Evolutionary conservation across 2,329 filamentous ascomycete species (phyloP), one percentile per base, ranked within the genome.

Genomic region (Botrytis fragariae): DNA sequence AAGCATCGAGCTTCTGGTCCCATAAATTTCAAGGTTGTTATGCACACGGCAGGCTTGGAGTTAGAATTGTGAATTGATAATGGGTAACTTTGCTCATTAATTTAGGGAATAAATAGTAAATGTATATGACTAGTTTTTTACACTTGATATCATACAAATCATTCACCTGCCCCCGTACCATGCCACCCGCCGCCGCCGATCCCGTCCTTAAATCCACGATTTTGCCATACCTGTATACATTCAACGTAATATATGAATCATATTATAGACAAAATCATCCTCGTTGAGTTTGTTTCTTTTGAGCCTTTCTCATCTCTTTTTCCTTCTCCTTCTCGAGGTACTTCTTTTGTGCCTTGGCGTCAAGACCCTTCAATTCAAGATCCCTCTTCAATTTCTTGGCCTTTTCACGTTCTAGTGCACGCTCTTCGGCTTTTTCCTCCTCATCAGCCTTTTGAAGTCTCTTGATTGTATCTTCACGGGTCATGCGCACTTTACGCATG

Each of bases 351-450:
- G 92, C 92, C 83, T 95, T 94, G 72, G 93, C 92, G 79, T 91
- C 92, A 79, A 95, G 87, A 20, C 87, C 87, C 79, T 91, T 92
- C 76, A 96, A 87, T 81, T 95, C 90, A 77, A 91, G 90, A 79
- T 98, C 95, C 71, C 95, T 89, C 88, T 98, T 97, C 80, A 92
- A 90, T 85, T 98, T 97, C 84, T 92, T 95, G 82, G 91, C 85
- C 83, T 89, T 89, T 81, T 94, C 92, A 75, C 92, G 87, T 84
- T 94, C 91, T 32, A 86, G 78, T 64, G 90, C 88, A 37, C 93
- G 87, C 85, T 95, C 92, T 84, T 95, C 93, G 81, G 90, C 92
- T 86, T 94, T 94, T 80, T 90, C 88, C 75, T 93, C 93, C 77
- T 98, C 94, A 71, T 91, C 89, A 0, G 88, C 85, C 84, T 93